Conservation (phyloP, 1,284 basidiomycete species). For the Trametes sp. region DNA sequence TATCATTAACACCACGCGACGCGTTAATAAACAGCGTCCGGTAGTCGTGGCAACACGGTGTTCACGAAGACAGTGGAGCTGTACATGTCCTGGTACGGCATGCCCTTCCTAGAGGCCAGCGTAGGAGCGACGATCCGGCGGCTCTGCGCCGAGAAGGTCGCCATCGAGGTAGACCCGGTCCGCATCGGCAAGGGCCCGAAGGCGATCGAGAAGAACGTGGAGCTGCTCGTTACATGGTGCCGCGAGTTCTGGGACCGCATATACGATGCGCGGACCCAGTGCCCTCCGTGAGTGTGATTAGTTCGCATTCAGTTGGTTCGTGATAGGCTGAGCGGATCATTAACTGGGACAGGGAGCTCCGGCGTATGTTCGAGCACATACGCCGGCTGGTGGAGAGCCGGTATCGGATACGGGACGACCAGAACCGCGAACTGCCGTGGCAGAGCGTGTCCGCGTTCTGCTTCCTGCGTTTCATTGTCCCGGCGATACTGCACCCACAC, state of each 20-base stretch:
- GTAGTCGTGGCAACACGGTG: slow-evolving; percentile 74
- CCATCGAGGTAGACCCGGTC: slow-evolving; percentile 80
- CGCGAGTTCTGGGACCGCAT: slow-evolving; percentile 81
- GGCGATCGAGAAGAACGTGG: slow-evolving; percentile 73
- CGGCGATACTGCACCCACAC: slow-evolving; percentile 81
- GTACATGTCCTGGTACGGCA: slow-evolving; percentile 80
- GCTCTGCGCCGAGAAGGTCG: slow-evolving; percentile 72
- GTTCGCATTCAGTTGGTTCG: neutral
- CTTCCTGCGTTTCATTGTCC: slow-evolving; percentile 86
- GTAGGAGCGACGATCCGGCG: slow-evolving; percentile 73
- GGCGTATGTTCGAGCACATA: slow-evolving; percentile 74
- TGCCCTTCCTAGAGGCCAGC: slow-evolving; percentile 77
- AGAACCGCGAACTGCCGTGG: slow-evolving; percentile 67
- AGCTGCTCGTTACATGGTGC: slow-evolving; percentile 78
- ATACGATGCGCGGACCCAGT: slow-evolving; percentile 72
- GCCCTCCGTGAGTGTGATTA: slow-evolving; percentile 68
- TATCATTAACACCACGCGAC: no score
- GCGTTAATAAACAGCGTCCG: neutral
- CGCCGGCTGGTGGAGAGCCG: slow-evolving; percentile 73
- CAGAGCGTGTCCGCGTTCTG: slow-evolving; percentile 87
- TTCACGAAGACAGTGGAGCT: slow-evolving; percentile 84
- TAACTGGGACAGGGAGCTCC: slow-evolving; percentile 66
- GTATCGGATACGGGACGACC: slow-evolving; percentile 54
- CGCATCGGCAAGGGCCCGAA: slow-evolving; percentile 64
- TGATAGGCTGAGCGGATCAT: slow-evolving; percentile 5